These are phyloP conservation scores for Epichloe coenophiala DNA, from an alignment of 2,329 filamentous ascomycete species.

Conservation along the genomic window DNA sequence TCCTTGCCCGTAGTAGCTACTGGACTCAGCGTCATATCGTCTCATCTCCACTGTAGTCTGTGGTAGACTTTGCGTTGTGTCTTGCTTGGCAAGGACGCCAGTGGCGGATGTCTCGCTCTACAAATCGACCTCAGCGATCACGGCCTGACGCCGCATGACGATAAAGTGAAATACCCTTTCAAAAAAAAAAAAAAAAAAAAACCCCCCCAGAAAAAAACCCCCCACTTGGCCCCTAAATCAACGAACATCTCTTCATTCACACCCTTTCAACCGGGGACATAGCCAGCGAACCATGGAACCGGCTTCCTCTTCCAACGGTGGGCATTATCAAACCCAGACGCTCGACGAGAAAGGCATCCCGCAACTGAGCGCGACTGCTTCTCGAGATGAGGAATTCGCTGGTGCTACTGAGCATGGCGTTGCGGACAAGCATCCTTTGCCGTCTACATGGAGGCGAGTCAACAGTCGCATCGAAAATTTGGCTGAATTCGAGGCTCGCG, in stretches of 20 bases:
- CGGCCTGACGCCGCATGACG: neutral
- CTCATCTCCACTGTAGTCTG: neutral
- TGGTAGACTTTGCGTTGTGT: neutral
- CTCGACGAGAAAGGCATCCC: neutral
- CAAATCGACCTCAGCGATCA: neutral
- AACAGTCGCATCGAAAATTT: conserved; percentile 18
- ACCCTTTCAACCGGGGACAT: no score
- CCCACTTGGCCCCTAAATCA: no score
- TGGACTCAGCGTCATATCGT: neutral
- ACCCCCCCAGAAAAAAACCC: no score
- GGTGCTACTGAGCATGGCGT: neutral
- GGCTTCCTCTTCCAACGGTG: neutral
- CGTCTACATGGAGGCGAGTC: conserved; percentile 3
- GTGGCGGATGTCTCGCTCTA: neutral
- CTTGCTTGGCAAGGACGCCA: neutral
- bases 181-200: no score
- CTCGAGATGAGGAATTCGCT: neutral
- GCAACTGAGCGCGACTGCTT: neutral
- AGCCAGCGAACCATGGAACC: neutral
- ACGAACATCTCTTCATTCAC: no score
- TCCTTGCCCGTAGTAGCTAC: neutral
- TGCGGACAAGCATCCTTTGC: neutral
- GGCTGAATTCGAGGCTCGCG: conserved; percentile 25
- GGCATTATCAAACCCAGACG: neutral
- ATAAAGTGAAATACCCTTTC: neutral